Percentiles rank a stretch among this genome's conserved stretches.
phyloP scores from a whole-genome alignment of 148 eudicot genomes.

The Chenopodium quinoa region DNA sequence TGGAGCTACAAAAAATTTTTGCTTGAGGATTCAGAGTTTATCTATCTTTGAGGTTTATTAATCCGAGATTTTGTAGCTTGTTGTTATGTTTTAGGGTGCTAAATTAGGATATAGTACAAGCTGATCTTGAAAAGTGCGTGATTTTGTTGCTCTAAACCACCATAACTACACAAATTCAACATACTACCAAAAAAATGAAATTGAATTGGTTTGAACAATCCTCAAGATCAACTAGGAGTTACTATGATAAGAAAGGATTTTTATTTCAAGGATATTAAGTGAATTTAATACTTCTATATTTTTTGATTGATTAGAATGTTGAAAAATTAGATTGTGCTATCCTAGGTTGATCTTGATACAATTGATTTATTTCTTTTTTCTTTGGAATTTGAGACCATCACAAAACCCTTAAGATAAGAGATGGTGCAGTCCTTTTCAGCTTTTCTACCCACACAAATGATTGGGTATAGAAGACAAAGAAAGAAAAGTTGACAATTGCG shows the following conservation, averaged over 20 bases:
- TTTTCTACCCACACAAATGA: background rate
- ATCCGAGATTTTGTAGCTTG: too few species aligned
- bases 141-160: background rate
- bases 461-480: constrained; percentile 3
- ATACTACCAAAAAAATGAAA: too few species aligned
- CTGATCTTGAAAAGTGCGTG: too few species aligned
- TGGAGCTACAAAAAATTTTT: background rate
- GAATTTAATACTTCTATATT: too few species aligned
- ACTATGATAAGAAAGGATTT: background rate
- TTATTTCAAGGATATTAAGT: too few species aligned
- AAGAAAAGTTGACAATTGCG: background rate
- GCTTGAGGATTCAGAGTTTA: background rate
- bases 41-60: background rate
- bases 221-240: background rate
- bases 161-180: too few species aligned
- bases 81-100: too few species aligned
- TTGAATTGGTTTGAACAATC: background rate
- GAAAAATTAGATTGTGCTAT: background rate
- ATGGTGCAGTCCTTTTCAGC: constrained; percentile 4
- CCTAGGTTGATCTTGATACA: background rate
- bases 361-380: background rate
- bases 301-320: too few species aligned
- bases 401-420: background rate
- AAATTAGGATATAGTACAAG: too few species aligned
- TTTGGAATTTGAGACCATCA: background rate